Evolutionary conservation across 805 yeast species (phyloP).

Genomic region (Myxozyma neglecta): DNA sequence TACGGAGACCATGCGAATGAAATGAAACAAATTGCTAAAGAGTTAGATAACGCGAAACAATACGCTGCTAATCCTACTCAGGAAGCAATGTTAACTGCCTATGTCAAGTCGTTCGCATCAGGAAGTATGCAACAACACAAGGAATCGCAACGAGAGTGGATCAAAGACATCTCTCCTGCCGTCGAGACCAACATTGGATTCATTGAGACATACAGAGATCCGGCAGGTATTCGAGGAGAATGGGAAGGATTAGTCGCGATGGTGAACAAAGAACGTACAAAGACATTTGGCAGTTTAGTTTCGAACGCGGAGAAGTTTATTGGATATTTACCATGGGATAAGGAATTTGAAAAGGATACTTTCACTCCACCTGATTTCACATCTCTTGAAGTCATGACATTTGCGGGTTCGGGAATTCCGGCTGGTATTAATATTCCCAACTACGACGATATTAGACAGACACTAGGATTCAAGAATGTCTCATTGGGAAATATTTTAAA

Average conservation of each 20-base stretch:
- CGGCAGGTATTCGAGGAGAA: conserved; percentile 88
- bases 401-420: conserved; percentile 87
- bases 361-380: conserved; percentile 93
- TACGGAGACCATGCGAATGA: conserved; percentile 80
- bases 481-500: conserved; percentile 82
- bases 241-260: conserved; percentile 92
- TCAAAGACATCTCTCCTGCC: conserved; percentile 76
- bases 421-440: conserved; percentile 93
- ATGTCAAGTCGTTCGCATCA: conserved; percentile 68
- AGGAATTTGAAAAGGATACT: conserved; percentile 73
- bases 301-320: conserved; percentile 65
- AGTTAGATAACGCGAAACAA: conserved; percentile 57
- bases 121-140: conserved; percentile 86
- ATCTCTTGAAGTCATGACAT: conserved; percentile 82
- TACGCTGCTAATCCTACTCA: conserved; percentile 75
- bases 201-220: conserved; percentile 90
- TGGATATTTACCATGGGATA: conserved; percentile 71
- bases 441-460: conserved; percentile 83
- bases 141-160: conserved; percentile 83
- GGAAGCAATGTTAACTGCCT: conserved; percentile 60
- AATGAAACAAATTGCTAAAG: conserved; percentile 57
- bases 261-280: conserved; percentile 84
- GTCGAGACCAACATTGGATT: conserved; percentile 84
- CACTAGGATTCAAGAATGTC: conserved; percentile 84
- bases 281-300: conserved; percentile 71